A percentile compares a stretch with the other conserved stretches of the same genome.
These are phyloP conservation scores for Claviceps fusiformis DNA, from an alignment of 2,329 filamentous ascomycete genomes.

Conservation along the genomic window DNA sequence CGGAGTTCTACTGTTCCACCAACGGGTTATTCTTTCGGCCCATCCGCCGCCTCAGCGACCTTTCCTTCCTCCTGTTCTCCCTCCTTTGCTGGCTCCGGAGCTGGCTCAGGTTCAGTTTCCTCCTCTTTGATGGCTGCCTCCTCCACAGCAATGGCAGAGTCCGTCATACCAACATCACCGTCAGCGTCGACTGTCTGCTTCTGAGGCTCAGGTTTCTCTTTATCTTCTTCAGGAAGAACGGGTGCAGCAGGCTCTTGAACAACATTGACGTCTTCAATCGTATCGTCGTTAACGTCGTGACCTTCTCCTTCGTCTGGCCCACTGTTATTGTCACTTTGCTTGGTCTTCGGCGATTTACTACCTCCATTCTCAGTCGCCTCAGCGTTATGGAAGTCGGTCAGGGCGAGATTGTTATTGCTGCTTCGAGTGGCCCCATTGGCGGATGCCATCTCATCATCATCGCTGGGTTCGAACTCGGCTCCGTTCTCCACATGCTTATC, in stretches of 20 bases:
- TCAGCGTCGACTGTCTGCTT: conserved; percentile 28
- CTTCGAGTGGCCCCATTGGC: conserved; percentile 55
- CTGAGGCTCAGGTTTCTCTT: conserved; percentile 9
- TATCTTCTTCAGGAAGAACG: conserved; percentile 10
- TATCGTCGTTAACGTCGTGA: conserved; percentile 26
- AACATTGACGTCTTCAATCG: conserved; percentile 29
- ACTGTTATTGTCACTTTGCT: conserved; percentile 17
- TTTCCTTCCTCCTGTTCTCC: conserved; percentile 13
- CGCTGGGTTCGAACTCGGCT: conserved; percentile 75
- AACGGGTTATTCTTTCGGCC: conserved; percentile 6
- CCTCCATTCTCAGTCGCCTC: conserved; percentile 25
- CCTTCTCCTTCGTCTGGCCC: conserved; percentile 17
- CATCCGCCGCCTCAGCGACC: conserved; percentile 5
- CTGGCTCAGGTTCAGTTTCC: conserved; percentile 21
- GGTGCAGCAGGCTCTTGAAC: conserved; percentile 15
- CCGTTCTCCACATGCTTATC: conserved; percentile 65
- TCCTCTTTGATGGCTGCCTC: conserved; percentile 26
- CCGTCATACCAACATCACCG: conserved; percentile 39
- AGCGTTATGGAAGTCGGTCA: conserved; percentile 36
- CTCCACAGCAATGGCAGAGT: conserved; percentile 18
- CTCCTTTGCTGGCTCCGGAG: conserved; percentile 19
- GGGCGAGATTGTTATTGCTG: conserved; percentile 35
- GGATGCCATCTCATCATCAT: conserved; percentile 69
- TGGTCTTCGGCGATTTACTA: conserved; percentile 22
- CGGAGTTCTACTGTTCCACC: too few relatives aligned